Percentiles rank a stretch among this genome's conserved stretches.
These are phyloP conservation scores for Obelidium mucronatum DNA, from an alignment of 192 early-diverging fungal species.

Conservation along the genomic window DNA sequence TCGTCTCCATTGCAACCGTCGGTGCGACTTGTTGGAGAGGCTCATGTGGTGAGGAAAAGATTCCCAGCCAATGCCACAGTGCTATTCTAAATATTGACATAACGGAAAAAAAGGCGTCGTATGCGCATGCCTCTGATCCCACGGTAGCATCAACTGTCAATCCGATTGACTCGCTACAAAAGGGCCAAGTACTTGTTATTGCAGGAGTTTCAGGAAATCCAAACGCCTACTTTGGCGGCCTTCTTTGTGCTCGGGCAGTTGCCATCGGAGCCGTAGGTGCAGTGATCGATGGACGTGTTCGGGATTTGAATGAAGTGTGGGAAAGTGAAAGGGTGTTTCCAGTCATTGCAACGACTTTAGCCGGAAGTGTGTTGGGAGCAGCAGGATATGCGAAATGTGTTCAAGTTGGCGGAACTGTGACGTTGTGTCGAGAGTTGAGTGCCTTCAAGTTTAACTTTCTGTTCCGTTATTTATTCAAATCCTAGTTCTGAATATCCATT, in stretches of 20 bases:
- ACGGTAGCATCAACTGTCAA: background rate
- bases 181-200: constrained; percentile 53
- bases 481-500: constrained; percentile 32
- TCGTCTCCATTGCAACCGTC: background rate
- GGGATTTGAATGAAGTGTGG: constrained; percentile 54
- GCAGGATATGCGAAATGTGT: constrained; percentile 31
- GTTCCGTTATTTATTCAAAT: background rate
- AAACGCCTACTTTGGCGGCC: constrained; percentile 63
- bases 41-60: constrained; percentile 5
- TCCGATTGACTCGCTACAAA: constrained; percentile 43
- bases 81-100: background rate
- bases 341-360: constrained; percentile 41
- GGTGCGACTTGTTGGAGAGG: background rate
- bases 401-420: constrained; percentile 43
- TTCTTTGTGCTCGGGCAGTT: constrained; percentile 52
- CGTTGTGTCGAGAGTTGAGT: constrained; percentile 31
- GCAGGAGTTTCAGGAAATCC: constrained; percentile 37
- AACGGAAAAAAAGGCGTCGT: background rate
- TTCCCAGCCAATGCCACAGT: background rate
- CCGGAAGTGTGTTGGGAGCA: constrained; percentile 49
- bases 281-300: constrained; percentile 53
- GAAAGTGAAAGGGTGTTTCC: constrained; percentile 36
- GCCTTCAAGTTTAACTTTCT: background rate
- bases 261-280: constrained; percentile 43
- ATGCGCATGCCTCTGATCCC: background rate